Conservation (phyloP, 257 asterid species). For the Solanum acaule region DNA sequence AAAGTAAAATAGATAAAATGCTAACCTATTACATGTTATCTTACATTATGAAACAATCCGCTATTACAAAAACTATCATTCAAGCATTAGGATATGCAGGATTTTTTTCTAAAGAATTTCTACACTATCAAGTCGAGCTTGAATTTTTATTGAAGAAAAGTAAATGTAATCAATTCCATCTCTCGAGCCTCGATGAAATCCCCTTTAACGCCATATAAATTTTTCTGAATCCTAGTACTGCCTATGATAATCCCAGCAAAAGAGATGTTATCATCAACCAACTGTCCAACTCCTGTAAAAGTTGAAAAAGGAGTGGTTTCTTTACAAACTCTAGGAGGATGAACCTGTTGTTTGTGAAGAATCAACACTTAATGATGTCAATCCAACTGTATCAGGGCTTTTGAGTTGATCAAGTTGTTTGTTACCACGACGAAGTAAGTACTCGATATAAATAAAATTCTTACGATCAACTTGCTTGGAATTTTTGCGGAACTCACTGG, state of each 20-base stretch:
- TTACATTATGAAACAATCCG: background rate
- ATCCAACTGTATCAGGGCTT: conserved; percentile 55
- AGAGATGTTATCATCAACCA: background rate
- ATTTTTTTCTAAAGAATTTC: too few species aligned
- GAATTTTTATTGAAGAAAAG: background rate
- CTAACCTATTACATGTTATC: background rate
- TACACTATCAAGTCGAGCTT: background rate
- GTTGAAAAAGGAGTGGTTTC: background rate
- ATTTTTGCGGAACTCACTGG: conserved; percentile 61
- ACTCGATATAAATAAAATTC: conserved; percentile 67
- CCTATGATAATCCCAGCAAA: background rate
- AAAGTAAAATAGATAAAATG: background rate
- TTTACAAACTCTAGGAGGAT: background rate
- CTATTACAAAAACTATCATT: background rate
- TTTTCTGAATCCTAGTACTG: background rate
- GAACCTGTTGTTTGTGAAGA: conserved; percentile 26
- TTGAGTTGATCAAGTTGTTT: conserved; percentile 81
- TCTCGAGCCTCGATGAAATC: background rate
- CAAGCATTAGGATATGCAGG: background rate
- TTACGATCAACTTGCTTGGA: conserved; percentile 64
- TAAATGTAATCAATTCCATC: background rate
- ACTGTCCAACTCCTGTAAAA: background rate
- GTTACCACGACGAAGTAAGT: conserved; percentile 68
- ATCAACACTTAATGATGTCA: conserved; percentile 42
- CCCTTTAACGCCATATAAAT: background rate